phyloP scores from a whole-genome alignment of 192 early-diverging fungal species.

The Podila verticillata region DNA sequence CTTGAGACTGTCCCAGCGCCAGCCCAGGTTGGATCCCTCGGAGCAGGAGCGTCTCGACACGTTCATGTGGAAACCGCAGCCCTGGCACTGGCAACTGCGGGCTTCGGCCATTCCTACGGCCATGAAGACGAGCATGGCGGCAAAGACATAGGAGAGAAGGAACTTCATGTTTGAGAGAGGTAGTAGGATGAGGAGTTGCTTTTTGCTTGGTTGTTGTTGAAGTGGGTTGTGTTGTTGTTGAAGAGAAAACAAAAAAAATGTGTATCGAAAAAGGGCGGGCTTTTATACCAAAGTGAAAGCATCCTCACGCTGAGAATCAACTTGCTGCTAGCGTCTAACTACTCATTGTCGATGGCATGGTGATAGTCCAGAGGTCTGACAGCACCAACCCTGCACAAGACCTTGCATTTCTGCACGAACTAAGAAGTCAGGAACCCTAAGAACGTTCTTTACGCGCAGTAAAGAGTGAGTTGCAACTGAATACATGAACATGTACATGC shows the following conservation, averaged over 20 bases:
- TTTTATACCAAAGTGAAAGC: too few relatives aligned
- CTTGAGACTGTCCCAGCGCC: not conserved
- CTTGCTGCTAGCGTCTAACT: too few relatives aligned
- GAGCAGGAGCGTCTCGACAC: not conserved
- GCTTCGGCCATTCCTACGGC: not conserved
- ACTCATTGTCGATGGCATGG: too few relatives aligned
- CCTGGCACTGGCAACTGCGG: not conserved
- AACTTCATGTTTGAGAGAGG: not conserved
- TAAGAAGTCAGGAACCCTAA: too few relatives aligned
- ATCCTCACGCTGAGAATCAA: too few relatives aligned
- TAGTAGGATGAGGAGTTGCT: not conserved
- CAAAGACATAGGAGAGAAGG: constrained; percentile 1
- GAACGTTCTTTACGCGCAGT: too few relatives aligned
- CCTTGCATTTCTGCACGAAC: too few relatives aligned
- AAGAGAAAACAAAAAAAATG: not conserved
- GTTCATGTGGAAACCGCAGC: not conserved
- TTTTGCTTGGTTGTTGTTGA: not conserved
- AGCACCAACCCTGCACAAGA: too few relatives aligned
- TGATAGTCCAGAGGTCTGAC: too few relatives aligned
- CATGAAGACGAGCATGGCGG: not conserved
- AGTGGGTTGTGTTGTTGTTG: not conserved
- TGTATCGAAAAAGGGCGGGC: not conserved
- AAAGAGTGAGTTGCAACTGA: too few relatives aligned
- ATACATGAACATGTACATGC: too few relatives aligned
- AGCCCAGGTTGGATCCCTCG: not conserved